Evolutionary conservation across 2,329 filamentous ascomycete species (phyloP).

Genomic region (Cordyceps militaris): DNA sequence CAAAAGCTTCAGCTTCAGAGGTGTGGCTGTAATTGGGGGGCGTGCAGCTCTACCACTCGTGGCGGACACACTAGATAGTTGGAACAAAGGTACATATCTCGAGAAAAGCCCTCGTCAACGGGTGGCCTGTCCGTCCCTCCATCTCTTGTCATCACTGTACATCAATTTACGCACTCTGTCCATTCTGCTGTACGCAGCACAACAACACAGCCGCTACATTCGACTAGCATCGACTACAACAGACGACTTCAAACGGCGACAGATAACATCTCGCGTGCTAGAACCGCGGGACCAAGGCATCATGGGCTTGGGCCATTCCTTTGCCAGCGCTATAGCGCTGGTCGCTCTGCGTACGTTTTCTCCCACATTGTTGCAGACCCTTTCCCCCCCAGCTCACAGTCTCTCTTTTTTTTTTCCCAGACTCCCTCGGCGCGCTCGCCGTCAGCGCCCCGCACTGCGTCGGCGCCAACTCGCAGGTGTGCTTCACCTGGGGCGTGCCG

Average conservation of each 20-base stretch:
- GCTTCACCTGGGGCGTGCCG: constrained; percentile 51
- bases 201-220: no score
- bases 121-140: not conserved
- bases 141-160: not conserved
- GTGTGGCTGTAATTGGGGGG: not conserved
- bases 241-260: no score
- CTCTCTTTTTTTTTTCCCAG: not conserved
- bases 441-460: constrained; percentile 35
- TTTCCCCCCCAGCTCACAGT: not conserved
- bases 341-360: constrained; percentile 6
- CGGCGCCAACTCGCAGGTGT: constrained; percentile 33
- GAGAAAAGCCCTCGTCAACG: not conserved
- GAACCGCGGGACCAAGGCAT: no score
- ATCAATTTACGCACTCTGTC: not conserved
- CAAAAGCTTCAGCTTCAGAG: not conserved
- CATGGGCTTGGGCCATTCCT: constrained; percentile 1
- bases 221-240: no score
- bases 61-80: not conserved
- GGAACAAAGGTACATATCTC: constrained; percentile 1
- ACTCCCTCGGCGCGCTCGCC: constrained; percentile 17
- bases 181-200: not conserved
- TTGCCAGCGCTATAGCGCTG: constrained; percentile 8
- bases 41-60: not conserved
- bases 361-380: not conserved
- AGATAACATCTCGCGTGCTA: no score